Conservation (phyloP, 257 asterid genomes). For the Petunia axillaris region DNA sequence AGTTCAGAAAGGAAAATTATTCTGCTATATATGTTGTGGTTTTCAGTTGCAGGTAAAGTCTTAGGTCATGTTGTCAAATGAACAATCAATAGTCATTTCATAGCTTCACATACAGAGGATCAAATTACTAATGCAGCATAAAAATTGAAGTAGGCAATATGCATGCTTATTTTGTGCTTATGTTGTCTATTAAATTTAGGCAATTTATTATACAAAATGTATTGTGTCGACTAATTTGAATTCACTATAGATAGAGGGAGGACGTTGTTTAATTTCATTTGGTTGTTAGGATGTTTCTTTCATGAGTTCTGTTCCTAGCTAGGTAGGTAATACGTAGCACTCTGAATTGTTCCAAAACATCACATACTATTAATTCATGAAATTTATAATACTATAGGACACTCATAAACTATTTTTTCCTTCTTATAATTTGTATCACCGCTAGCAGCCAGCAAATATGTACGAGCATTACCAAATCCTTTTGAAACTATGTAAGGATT, state of each 20-base stretch:
- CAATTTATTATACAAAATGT: no score
- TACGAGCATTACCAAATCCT: neutral
- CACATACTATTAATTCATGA: neutral
- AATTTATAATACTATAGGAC: neutral
- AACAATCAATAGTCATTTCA: neutral
- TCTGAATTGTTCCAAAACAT: neutral
- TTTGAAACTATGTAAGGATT: neutral
- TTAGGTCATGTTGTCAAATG: neutral
- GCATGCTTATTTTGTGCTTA: neutral
- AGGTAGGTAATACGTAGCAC: neutral
- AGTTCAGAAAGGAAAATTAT: neutral
- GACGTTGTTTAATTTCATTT: no score
- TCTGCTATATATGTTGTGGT: neutral
- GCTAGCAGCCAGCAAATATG: neutral
- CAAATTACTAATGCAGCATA: slow-evolving; percentile 12
- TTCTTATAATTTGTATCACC: neutral
- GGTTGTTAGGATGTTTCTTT: neutral
- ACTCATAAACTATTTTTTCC: no score
- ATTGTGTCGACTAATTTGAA: neutral
- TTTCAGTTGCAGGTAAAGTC: neutral
- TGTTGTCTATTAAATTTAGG: no score
- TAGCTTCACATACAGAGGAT: neutral
- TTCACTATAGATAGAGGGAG: no score
- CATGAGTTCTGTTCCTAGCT: neutral
- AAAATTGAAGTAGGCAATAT: neutral